Conservation (phyloP, 1,284 basidiomycete species). For the Abortiporus biennis region DNA sequence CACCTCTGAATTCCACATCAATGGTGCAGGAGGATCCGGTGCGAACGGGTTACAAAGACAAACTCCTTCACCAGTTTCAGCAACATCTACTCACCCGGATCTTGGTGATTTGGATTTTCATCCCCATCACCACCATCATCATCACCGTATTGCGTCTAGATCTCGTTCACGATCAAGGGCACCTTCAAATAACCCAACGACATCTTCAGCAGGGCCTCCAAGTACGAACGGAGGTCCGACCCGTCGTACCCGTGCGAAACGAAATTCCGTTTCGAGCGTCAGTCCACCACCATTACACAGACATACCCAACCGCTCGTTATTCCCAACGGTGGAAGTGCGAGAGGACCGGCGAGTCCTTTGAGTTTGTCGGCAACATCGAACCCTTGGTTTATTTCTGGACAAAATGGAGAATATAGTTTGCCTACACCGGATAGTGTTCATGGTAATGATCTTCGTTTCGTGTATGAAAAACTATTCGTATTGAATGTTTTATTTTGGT, state of each 20-base stretch:
- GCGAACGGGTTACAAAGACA: conserved; percentile 18
- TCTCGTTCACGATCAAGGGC: conserved; percentile 32
- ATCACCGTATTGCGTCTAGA: conserved; percentile 33
- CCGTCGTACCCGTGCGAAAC: conserved; percentile 29
- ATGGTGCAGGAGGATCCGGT: conserved; percentile 8
- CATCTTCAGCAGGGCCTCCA: conserved; percentile 19
- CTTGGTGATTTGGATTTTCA: too few species aligned
- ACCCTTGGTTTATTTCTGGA: conserved; percentile 17
- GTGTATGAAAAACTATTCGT: background rate
- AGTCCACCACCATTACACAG: conserved; percentile 35
- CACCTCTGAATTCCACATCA: conserved; percentile 18
- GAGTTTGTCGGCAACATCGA: conserved; percentile 21
- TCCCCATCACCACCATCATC: conserved; percentile 25
- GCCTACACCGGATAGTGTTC: conserved; percentile 35
- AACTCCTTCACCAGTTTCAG: conserved; percentile 22
- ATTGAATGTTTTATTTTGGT: background rate
- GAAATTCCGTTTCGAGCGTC: conserved; percentile 42
- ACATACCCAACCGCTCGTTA: conserved; percentile 47
- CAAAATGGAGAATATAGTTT: conserved; percentile 28
- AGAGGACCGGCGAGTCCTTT: conserved; percentile 23
- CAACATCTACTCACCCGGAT: conserved; percentile 12
- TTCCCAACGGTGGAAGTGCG: conserved; percentile 30
- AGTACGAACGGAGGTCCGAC: conserved; percentile 30
- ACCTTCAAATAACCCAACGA: conserved; percentile 8
- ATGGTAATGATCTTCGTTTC: conserved; percentile 18